Evolutionary conservation across 768 basidiomycete genomes (phyloP), one percentile per base, ranked within the genome.

Genomic region (Tulasnella sp.): DNA sequence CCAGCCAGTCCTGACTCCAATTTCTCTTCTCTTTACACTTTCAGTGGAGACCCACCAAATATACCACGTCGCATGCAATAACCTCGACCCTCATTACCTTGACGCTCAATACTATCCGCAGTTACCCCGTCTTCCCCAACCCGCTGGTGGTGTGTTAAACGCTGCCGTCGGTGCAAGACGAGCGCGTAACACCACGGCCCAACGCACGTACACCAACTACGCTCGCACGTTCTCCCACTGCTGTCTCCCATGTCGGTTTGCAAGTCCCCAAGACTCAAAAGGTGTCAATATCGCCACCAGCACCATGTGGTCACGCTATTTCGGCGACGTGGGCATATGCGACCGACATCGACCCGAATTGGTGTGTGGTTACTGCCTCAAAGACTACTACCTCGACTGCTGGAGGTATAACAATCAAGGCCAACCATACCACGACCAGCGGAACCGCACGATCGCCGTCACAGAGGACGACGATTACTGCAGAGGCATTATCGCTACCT

Each of bases 351-450:
- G 73, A 32, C 72, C 35, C 15, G 77, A 73, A 46, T 3, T 16
- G 35, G 48, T 78, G 35, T 78, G 77, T 42, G 77, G 77, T 51
- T 39, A 67, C n/a, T 78, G 77, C 61, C 73, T 78, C 4, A 78
- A 78, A 40, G 77, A 78, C 73, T 26, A 26, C 29, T 51, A 55
- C 23, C 39, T 78, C 1, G 71, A 73, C 48, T 37, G 37, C 9
- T 73, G 39, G 44, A n/a, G 16, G 48, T 29, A 9, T 26, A 46
- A 39, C 35, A 39, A 61, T 35, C 29, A 26, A 29, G 77, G 77
- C 13, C 67, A 55, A 73, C 69, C 39, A 23, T 44, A 73, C 35
- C 42, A 26, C n/a, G 69, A 77, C 55, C 37, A 71, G 15, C 71
- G 44, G 29, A 23, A 40, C n/a, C 71, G 69, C 35, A 40, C 70